Evolutionary conservation across 352 stramenopile genomes (phyloP).

Genomic region (Globisporangium paddicum): DNA sequence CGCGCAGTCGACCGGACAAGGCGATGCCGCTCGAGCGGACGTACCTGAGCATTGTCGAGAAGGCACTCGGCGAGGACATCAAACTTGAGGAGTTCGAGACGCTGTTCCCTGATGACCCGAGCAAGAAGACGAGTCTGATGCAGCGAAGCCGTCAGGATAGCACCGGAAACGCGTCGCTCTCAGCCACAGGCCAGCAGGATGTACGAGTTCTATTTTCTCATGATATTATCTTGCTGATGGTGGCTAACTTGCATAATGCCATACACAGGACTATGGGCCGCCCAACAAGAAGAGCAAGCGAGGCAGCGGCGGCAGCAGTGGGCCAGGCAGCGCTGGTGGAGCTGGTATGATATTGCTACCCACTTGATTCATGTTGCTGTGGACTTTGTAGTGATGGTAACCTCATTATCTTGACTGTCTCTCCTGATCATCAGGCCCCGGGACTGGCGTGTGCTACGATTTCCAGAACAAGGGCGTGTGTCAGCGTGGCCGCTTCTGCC

Average conservation of each 20-base stretch:
- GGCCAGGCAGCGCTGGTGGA: constrained; percentile 16
- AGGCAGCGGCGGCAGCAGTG: constrained; percentile 6
- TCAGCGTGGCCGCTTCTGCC: constrained; percentile 76
- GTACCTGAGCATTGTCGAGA: constrained; percentile 58
- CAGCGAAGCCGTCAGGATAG: constrained; percentile 34
- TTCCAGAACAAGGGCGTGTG: constrained; percentile 88
- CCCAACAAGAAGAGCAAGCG: constrained; percentile 65
- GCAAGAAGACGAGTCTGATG: constrained; percentile 41
- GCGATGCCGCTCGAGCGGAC: constrained; percentile 59
- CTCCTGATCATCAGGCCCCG: constrained; percentile 22
- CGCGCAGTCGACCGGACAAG: constrained; percentile 61
- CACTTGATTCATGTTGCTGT: not conserved
- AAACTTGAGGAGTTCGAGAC: constrained; percentile 77
- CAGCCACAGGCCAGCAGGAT: constrained; percentile 20
- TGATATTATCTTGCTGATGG: no score
- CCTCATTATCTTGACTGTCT: not conserved
- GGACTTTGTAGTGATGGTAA: not conserved
- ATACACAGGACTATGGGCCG: constrained; percentile 47
- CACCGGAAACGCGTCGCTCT: constrained; percentile 1
- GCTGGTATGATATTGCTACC: not conserved
- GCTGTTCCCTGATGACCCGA: constrained; percentile 67
- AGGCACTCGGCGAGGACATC: constrained; percentile 70
- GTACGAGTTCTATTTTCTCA: no score
- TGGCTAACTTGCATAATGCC: not conserved
- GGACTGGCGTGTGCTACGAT: constrained; percentile 84